Percentiles rank a stretch among this genome's conserved stretches.
Evolutionary conservation across 2,329 filamentous ascomycete species (phyloP).

Genomic region (Pseudogymnoascus sp.): DNA sequence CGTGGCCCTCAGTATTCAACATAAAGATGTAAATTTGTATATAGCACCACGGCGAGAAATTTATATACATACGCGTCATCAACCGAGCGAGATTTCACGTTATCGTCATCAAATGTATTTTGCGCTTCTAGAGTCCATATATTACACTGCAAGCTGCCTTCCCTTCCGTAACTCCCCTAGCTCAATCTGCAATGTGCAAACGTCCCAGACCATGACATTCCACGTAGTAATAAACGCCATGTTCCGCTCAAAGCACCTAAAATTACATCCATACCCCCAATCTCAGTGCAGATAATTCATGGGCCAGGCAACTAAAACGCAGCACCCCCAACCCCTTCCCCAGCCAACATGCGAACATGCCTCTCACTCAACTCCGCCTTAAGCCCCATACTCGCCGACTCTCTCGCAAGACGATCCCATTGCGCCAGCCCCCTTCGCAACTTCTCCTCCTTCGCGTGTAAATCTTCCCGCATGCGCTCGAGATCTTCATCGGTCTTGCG

Average conservation of each 20-base stretch:
- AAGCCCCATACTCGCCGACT: slow-evolving; percentile 22
- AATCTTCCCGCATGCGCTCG: slow-evolving; percentile 24
- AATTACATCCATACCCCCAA: not conserved
- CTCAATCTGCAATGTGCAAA: not conserved
- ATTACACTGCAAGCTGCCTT: not conserved
- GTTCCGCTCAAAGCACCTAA: not conserved
- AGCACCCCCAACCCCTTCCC: slow-evolving; percentile 28
- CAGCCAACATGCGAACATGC: slow-evolving; percentile 28
- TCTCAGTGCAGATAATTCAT: not conserved
- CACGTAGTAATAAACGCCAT: not conserved
- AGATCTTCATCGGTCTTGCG: slow-evolving; percentile 29
- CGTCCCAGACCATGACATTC: not conserved
- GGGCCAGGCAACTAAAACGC: slow-evolving; percentile 24
- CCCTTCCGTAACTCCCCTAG: not conserved
- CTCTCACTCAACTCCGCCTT: slow-evolving; percentile 28
- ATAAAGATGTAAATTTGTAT: not conserved
- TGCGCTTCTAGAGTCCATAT: not conserved
- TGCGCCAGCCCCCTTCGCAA: slow-evolving; percentile 24
- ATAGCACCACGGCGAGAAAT: not conserved
- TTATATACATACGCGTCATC: not conserved
- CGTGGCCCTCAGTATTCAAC: not conserved
- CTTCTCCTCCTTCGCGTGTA: slow-evolving; percentile 27
- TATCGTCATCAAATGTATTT: not conserved
- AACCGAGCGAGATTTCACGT: not conserved
- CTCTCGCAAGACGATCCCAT: slow-evolving; percentile 27